Base-by-base conservation (phyloP, 805 yeast species). In the Teunomyces stri region DNA sequence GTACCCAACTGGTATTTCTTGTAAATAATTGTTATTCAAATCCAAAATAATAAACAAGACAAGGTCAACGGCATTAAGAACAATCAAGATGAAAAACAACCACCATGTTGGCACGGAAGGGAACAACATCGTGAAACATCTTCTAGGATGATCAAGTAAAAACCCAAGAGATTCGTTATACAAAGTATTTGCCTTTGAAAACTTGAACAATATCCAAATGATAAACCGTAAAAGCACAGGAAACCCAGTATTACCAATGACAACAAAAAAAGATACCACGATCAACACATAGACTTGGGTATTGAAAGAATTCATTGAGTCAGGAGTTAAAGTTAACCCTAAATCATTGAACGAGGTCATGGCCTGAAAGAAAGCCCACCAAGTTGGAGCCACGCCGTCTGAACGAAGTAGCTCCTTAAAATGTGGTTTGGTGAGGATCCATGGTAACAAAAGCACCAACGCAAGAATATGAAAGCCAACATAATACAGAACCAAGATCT, bases 101-200 rank as follows among this genome's bases (percentile, higher is more conserved):
- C 97, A 90, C 96, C 96, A 89, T 0, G 99, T 92, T 2, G 98
- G 96, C 1, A 84, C 83, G 3, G 92, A 79, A 0, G 99, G 99
- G 58, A 94, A 94, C 47, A 94, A 71, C 49, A 94, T 69, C 3
- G 98, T 90, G 61, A 92, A 94, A 63, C 99, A 94, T 59, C 99
- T 86, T 60, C 99, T 82, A 1, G 99, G 99, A 64, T 94, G 99
- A 52, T 91, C 97, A 35, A 94, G 72, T 49, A 94, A 66, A 56
- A 94, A 94, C 0, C 89, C 91, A 12, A 91, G 68, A 5, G 96
- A 85, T 59, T 94, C 98, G 48, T 78, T 79, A 51, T 61, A 68
- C 51, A 80, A 68, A 0, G 92, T 84, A 29, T 85, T 61, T 1
- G 84, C 87, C 33, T 78, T 85, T 0, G 95, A 74, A 13, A 84